A percentile compares a stretch with the other conserved stretches of the same genome.
phyloP scores from a whole-genome alignment of 2,329 filamentous ascomycete species.

The Colletotrichum somersetense region DNA sequence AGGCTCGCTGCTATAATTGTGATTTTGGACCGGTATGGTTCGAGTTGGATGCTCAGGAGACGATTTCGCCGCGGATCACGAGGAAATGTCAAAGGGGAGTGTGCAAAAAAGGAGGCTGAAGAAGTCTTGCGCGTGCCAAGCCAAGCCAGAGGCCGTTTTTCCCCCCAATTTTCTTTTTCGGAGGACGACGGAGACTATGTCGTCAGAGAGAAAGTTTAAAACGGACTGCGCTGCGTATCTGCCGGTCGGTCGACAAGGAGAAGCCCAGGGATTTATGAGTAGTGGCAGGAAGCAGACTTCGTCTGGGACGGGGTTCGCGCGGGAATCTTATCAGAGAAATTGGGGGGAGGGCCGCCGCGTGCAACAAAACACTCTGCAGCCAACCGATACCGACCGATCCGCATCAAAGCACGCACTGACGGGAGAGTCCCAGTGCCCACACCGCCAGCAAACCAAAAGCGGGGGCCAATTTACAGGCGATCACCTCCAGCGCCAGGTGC shows the following conservation, averaged over 20 bases:
- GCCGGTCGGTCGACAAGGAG: slow-evolving; percentile 16
- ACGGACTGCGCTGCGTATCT: neutral
- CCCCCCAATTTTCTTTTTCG: neutral
- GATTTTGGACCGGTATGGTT: neutral
- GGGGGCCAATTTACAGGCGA: slow-evolving; percentile 12
- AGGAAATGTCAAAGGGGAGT: neutral
- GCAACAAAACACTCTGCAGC: slow-evolving; percentile 19
- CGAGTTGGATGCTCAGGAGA: neutral
- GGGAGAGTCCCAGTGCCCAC: slow-evolving; percentile 3
- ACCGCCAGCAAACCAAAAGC: slow-evolving; percentile 35
- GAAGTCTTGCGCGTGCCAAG: neutral
- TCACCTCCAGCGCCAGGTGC: neutral
- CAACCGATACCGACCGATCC: slow-evolving; percentile 29
- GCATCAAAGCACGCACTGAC: slow-evolving; percentile 16
- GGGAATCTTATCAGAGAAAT: slow-evolving; percentile 40
- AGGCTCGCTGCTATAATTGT: slow-evolving; percentile 11
- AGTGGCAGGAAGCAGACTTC: slow-evolving; percentile 5
- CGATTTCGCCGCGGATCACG: neutral
- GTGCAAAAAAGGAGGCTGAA: neutral
- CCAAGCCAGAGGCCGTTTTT: neutral
- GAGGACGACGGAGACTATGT: neutral
- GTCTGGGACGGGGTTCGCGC: slow-evolving; percentile 9
- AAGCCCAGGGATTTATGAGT: neutral
- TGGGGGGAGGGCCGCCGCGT: slow-evolving; percentile 8
- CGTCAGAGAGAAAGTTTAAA: slow-evolving; percentile 16